Conservation (phyloP, 2,329 filamentous ascomycete species). For the Cordyceps cicadae region DNA sequence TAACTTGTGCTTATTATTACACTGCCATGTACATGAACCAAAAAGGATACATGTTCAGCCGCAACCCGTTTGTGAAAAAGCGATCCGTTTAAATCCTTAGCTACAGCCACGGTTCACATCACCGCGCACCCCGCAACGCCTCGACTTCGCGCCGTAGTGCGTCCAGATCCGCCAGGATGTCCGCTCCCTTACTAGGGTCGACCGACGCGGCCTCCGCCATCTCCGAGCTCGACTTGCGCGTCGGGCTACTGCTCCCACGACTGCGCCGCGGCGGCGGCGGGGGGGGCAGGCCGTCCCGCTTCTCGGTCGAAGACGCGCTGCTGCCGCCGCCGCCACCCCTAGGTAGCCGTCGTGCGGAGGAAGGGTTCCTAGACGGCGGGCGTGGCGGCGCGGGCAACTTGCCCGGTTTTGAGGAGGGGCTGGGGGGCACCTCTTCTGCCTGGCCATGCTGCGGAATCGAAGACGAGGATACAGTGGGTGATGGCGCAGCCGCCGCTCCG, state of each 20-base stretch:
- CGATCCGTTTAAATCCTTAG: neutral
- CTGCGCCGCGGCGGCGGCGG: constrained; percentile 42
- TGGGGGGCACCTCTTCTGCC: neutral
- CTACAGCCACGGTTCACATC: neutral
- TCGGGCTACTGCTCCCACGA: constrained; percentile 34
- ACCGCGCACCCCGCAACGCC: constrained; percentile 36
- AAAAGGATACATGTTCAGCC: neutral
- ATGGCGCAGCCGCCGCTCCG: constrained; percentile 10
- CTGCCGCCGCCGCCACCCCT: constrained; percentile 19
- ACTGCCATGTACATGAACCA: neutral
- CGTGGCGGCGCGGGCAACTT: constrained; percentile 30
- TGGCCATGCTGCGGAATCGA: constrained; percentile 2
- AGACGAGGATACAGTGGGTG: constrained; percentile 13
- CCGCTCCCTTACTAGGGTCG: constrained; percentile 30
- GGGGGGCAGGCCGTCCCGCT: constrained; percentile 23
- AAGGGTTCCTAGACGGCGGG: constrained; percentile 34
- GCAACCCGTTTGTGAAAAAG: neutral
- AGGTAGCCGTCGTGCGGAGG: constrained; percentile 36
- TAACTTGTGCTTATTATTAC: constrained; percentile 3
- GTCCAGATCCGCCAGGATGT: constrained; percentile 65
- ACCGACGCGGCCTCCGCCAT: constrained; percentile 1
- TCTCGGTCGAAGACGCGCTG: constrained; percentile 14
- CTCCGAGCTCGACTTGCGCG: constrained; percentile 13
- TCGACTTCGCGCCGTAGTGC: constrained; percentile 70
- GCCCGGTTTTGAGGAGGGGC: constrained; percentile 1